Conservation (phyloP, 371 early-diverging fungal species). For the Sanchytrium tribonematis region DNA sequence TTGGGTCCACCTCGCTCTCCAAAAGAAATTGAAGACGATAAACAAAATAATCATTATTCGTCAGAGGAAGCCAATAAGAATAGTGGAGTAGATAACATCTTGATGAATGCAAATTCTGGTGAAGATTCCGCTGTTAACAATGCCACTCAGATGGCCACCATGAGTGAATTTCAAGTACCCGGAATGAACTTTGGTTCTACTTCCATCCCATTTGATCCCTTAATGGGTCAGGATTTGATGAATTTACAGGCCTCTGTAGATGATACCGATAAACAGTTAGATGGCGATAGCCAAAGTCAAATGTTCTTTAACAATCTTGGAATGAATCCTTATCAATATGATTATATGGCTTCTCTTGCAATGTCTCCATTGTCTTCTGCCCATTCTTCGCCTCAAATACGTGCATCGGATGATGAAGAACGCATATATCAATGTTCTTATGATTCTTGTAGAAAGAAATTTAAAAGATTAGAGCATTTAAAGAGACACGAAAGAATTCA, state of each 20-base stretch:
- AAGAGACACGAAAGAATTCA: conserved; percentile 18
- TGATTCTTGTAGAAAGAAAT: conserved; percentile 12
- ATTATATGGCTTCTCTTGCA: background rate
- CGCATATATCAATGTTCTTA: background rate
- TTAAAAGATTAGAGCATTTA: conserved; percentile 20
- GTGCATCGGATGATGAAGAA: background rate
- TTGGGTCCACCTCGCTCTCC: background rate
- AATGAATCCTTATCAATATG: background rate
- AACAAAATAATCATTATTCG: background rate
- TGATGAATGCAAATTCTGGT: background rate
- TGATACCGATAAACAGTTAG: background rate
- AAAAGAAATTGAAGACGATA: background rate
- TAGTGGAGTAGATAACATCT: background rate
- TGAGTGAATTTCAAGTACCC: background rate
- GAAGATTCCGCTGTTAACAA: background rate
- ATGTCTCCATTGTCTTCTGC: background rate
- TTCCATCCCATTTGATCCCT: background rate
- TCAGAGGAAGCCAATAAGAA: background rate
- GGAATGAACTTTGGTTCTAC: background rate
- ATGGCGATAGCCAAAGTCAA: background rate
- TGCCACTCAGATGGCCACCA: background rate
- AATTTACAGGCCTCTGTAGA: no score
- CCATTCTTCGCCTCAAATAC: background rate
- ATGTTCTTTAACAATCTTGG: background rate
- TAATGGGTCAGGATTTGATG: conserved; percentile 1